Percentiles rank a stretch among this genome's conserved stretches.
phyloP scores from a whole-genome alignment of 768 basidiomycete species.

The Macrolepiota dolichaula region DNA sequence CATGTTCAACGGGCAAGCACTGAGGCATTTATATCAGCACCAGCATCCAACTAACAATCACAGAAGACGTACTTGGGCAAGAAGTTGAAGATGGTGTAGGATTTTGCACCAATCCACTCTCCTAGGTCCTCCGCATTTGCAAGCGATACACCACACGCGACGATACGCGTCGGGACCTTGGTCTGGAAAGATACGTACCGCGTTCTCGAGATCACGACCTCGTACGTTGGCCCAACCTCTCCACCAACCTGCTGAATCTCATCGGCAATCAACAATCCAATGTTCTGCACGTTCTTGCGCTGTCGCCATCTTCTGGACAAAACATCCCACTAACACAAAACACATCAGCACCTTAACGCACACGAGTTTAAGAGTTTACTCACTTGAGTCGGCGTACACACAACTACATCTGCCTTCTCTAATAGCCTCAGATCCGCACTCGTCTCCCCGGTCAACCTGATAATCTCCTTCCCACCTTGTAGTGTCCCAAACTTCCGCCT shows the following conservation, averaged over 20 bases:
- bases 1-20: conserved; percentile 95
- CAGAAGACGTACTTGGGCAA: conserved; percentile 64
- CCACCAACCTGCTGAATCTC: conserved; percentile 92
- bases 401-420: conserved; percentile 88
- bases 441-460: conserved; percentile 91
- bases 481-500: conserved; percentile 73
- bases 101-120: conserved; percentile 95
- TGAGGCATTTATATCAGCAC: conserved; percentile 23
- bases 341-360: not conserved
- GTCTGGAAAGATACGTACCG: conserved; percentile 95
- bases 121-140: conserved; percentile 95
- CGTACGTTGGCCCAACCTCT: conserved; percentile 94
- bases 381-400: conserved; percentile 91
- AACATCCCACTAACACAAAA: conserved; percentile 77
- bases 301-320: conserved; percentile 95
- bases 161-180: conserved; percentile 87
- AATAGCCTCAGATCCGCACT: conserved; percentile 87
- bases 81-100: conserved; percentile 97
- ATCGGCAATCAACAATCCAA: conserved; percentile 91
- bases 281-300: conserved; percentile 91
- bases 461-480: conserved; percentile 92
- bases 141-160: conserved; percentile 80
- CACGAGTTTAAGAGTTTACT: conserved; percentile 22
- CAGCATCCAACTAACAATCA: conserved; percentile 3
- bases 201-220: conserved; percentile 96